These are phyloP conservation scores for Aspergillus bridgeri DNA, from an alignment of 495 filamentous ascomycete genomes.

Conservation along the genomic window DNA sequence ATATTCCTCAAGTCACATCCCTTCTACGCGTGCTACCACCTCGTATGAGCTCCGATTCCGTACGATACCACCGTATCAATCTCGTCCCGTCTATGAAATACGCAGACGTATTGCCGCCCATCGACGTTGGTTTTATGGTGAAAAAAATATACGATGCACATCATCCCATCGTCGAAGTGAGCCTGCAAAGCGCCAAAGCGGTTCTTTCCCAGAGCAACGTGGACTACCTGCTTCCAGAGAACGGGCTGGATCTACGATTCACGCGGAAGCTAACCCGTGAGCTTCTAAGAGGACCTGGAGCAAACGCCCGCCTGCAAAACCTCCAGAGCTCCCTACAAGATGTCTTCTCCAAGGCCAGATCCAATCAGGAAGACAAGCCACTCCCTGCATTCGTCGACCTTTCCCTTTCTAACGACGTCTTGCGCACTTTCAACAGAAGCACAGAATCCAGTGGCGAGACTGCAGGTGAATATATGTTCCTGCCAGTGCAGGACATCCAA, in stretches of 20 bases:
- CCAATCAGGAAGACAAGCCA: constrained; percentile 4
- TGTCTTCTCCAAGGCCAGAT: constrained; percentile 12
- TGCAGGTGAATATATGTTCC: constrained; percentile 35
- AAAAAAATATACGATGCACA: background rate
- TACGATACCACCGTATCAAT: constrained; percentile 25
- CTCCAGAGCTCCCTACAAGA: constrained; percentile 20
- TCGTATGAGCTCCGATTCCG: background rate
- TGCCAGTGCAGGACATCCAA: constrained; percentile 27
- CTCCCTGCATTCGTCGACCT: constrained; percentile 33
- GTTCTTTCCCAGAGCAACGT: constrained; percentile 30
- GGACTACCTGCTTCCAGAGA: constrained; percentile 44
- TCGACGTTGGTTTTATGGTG: constrained; percentile 33
- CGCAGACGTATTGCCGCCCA: constrained; percentile 24
- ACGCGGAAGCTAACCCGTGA: constrained; percentile 33
- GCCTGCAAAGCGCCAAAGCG: constrained; percentile 27
- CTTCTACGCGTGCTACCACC: constrained; percentile 28
- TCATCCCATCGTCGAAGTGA: constrained; percentile 9
- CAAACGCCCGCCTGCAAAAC: constrained; percentile 9
- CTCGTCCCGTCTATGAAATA: constrained; percentile 29
- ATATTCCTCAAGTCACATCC: constrained; percentile 27
- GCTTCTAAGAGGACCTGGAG: constrained; percentile 12
- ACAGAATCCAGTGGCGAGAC: constrained; percentile 7
- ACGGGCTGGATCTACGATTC: constrained; percentile 39
- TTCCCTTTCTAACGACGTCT: constrained; percentile 22
- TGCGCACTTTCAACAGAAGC: background rate